These are phyloP conservation scores for Vanderwaltozyma tropicalis DNA, from an alignment of 805 yeast genomes.

Conservation along the genomic window DNA sequence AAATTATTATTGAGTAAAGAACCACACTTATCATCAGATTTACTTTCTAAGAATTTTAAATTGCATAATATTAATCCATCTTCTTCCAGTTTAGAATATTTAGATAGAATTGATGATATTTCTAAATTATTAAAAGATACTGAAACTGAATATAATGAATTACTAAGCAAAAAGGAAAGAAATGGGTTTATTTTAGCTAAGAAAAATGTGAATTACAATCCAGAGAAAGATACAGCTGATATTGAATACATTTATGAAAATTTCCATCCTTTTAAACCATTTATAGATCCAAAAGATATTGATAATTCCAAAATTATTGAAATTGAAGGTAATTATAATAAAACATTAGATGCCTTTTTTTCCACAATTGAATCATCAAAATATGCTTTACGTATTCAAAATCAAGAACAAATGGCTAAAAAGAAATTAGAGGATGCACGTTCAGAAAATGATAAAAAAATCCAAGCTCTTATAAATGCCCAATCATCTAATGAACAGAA, in stretches of 20 bases:
- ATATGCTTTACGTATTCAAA: constrained; percentile 61
- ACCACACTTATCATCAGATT: constrained; percentile 69
- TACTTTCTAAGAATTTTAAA: constrained; percentile 51
- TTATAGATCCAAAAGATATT: constrained; percentile 28
- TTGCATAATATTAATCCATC: constrained; percentile 40
- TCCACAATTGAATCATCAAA: constrained; percentile 79
- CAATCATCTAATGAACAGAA: constrained; percentile 54
- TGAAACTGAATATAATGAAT: constrained; percentile 32
- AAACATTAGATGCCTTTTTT: constrained; percentile 72
- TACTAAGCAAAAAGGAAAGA: constrained; percentile 30
- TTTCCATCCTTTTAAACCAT: constrained; percentile 59
- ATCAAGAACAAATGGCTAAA: constrained; percentile 64
- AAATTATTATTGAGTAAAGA: constrained; percentile 58
- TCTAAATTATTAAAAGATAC: constrained; percentile 38
- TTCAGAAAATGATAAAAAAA: constrained; percentile 58
- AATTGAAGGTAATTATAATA: constrained; percentile 54
- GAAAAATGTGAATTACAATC: constrained; percentile 41
- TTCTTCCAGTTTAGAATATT: constrained; percentile 25
- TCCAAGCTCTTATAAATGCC: constrained; percentile 51
- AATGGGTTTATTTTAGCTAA: constrained; percentile 58
- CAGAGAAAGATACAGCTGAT: constrained; percentile 33
- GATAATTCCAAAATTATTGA: constrained; percentile 31
- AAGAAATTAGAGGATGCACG: constrained; percentile 67
- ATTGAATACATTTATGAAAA: constrained; percentile 48
- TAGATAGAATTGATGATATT: constrained; percentile 25